phyloP scores from a whole-genome alignment of 2,329 filamentous ascomycete genomes.

The Aureobasidium subglaciale region DNA sequence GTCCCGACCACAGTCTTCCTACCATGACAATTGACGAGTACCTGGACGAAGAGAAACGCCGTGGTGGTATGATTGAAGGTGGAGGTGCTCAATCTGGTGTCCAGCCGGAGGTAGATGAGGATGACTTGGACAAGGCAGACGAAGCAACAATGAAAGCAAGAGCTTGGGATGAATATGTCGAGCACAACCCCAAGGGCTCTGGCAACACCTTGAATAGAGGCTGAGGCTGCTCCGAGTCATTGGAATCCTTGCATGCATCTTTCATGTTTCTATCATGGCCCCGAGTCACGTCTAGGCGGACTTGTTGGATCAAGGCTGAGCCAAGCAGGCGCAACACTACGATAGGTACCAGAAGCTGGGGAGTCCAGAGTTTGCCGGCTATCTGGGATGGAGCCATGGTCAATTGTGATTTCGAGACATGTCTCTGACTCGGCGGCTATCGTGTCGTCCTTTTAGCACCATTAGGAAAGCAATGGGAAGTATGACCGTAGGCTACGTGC shows the following conservation, averaged over 20 bases:
- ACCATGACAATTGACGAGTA: slow-evolving; percentile 99
- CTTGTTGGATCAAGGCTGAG: too few species aligned
- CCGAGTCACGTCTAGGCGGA: background rate
- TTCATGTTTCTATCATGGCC: background rate
- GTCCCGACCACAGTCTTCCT: slow-evolving; percentile 83
- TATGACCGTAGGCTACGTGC: too few species aligned
- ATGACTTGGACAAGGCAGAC: slow-evolving; percentile 81
- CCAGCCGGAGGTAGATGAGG: slow-evolving; percentile 72
- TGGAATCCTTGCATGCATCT: too few species aligned
- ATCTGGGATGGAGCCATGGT: too few species aligned
- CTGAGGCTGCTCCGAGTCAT: slow-evolving; percentile 24
- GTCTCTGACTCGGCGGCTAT: too few species aligned
- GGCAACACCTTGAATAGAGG: slow-evolving; percentile 81
- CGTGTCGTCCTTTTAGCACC: too few species aligned
- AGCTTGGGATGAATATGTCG: slow-evolving; percentile 90
- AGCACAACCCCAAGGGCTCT: slow-evolving; percentile 77
- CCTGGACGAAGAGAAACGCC: slow-evolving; percentile 76
- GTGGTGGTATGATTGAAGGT: slow-evolving; percentile 85
- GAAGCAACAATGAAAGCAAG: slow-evolving; percentile 87
- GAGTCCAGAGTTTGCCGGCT: too few species aligned
- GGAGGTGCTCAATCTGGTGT: slow-evolving; percentile 69
- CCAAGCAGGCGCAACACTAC: too few species aligned
- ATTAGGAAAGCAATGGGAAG: too few species aligned
- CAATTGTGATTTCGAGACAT: too few species aligned
- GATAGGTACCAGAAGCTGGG: too few species aligned